phyloP scores from a whole-genome alignment of 2,329 filamentous ascomycete genomes.

The Talaromyces sp. region DNA sequence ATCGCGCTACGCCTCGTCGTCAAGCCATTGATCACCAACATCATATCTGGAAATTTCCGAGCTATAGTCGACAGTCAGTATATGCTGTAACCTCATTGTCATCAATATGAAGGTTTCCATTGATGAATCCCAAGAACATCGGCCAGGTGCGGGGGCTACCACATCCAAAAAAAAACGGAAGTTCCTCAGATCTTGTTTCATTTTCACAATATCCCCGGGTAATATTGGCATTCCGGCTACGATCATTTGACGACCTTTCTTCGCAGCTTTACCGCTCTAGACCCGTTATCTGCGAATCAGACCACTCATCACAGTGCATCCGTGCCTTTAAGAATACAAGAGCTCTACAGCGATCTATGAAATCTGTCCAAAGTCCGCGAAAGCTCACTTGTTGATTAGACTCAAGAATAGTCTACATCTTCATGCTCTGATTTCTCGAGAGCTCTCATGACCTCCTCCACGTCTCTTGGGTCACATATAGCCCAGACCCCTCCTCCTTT shows the following conservation, averaged over 20 bases:
- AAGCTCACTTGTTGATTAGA: not conserved
- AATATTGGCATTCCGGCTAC: not conserved
- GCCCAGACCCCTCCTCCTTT: constrained; percentile 93
- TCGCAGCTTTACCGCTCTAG: not conserved
- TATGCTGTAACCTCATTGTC: not conserved
- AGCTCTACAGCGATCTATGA: not conserved
- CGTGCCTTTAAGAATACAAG: not conserved
- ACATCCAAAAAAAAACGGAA: not conserved
- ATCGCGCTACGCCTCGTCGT: not conserved
- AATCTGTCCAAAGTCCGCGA: not conserved
- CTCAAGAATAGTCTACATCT: not conserved
- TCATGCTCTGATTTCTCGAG: constrained; percentile 57
- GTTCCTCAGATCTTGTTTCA: not conserved
- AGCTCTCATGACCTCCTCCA: constrained; percentile 61
- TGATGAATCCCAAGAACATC: not conserved
- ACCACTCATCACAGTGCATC: not conserved
- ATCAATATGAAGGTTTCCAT: not conserved
- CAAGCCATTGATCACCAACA: not conserved
- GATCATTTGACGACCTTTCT: not conserved
- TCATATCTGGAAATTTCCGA: not conserved
- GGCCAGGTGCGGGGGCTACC: not conserved
- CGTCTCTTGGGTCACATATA: constrained; percentile 71
- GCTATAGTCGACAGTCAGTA: not conserved
- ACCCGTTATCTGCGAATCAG: not conserved
- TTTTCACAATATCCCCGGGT: not conserved